These are phyloP conservation scores for Acanthamoeba castellanii DNA, from an alignment of 208 protist species.

Conservation along the genomic window DNA sequence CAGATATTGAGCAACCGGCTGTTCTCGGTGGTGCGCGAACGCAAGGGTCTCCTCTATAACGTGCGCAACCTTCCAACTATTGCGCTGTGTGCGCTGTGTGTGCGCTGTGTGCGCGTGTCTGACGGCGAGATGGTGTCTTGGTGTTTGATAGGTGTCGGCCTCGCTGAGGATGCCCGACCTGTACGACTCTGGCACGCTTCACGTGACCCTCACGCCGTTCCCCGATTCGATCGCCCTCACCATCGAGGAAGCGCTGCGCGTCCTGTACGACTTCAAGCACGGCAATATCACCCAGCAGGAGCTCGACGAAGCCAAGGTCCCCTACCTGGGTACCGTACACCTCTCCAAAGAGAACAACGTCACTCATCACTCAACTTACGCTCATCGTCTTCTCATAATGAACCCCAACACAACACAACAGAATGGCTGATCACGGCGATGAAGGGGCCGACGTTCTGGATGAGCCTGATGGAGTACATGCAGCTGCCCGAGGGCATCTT, in stretches of 20 bases:
- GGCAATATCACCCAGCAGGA: conserved; percentile 64
- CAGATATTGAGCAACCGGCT: conserved; percentile 58
- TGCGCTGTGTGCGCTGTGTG: neutral
- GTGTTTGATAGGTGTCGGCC: neutral
- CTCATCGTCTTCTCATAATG: neutral
- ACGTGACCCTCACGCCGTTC: conserved; percentile 44
- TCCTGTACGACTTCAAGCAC: conserved; percentile 47
- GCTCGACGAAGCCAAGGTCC: conserved; percentile 64
- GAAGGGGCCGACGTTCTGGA: conserved; percentile 46
- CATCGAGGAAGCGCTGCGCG: conserved; percentile 31
- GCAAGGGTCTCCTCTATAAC: conserved; percentile 30
- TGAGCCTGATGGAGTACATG: conserved; percentile 74
- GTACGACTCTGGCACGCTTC: conserved; percentile 44
- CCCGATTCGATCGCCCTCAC: conserved; percentile 52
- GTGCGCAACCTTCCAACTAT: neutral
- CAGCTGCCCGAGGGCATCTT: conserved; percentile 47
- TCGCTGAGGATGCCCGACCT: conserved; percentile 47
- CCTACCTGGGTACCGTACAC: neutral
- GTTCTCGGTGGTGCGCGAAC: conserved; percentile 60
- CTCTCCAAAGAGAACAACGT: neutral
- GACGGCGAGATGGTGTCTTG: neutral
- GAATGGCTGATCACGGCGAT: conserved; percentile 69
- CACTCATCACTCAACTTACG: neutral
- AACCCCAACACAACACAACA: neutral
- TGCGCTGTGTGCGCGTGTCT: neutral